Base-by-base conservation (phyloP, 2,329 filamentous ascomycete genomes). In the Aspergillus glaucus region DNA sequence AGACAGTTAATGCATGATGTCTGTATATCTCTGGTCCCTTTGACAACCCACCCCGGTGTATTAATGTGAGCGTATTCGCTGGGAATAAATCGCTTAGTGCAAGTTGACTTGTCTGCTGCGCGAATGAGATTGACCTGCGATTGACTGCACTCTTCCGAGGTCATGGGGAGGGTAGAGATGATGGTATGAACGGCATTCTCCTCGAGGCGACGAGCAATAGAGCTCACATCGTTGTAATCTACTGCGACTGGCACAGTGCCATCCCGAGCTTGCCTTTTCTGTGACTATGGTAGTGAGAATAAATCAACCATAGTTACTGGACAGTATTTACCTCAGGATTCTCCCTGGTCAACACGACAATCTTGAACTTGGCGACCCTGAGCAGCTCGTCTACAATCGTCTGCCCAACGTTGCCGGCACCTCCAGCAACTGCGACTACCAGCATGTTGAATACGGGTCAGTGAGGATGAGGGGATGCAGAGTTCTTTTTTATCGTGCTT, bases 331-430 rank as follows among this genome's bases (percentile, higher is more conserved):
- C 57, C 46, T 55, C 69, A 22, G 39, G 3, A 24, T 14, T 15
- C 12, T 14, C 22, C 12, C 74, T 55, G 21, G 69, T 62, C 3
- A 78, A 54, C 3, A 76, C 62, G 41, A 72, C 59, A 9, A 76
- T 62, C 9, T 72, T 50, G 47, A 72, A 65, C 39, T 69, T 41
- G 47, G 63, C 15, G 52, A 59, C 21, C 56, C 63, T 7, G 53
- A 54, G 14, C 22, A 78, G 53, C 19, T 63, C 69, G 15, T 78
- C 74, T 17, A 78, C 70, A 26, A 79, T 64, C 1, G 73, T 69
- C 15, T 66, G 68, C 10, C 75, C 75, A 1, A 78, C 60, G n/a
- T 62, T 63, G 21, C 75, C 52, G 1, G 48, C 49, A 1, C 50
- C 52, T 8, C 52, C 75, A 4, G 72, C 71, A 14, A 78, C 67